phyloP scores from a whole-genome alignment of 2,329 filamentous ascomycete species.

The Macrophomina tecta region DNA sequence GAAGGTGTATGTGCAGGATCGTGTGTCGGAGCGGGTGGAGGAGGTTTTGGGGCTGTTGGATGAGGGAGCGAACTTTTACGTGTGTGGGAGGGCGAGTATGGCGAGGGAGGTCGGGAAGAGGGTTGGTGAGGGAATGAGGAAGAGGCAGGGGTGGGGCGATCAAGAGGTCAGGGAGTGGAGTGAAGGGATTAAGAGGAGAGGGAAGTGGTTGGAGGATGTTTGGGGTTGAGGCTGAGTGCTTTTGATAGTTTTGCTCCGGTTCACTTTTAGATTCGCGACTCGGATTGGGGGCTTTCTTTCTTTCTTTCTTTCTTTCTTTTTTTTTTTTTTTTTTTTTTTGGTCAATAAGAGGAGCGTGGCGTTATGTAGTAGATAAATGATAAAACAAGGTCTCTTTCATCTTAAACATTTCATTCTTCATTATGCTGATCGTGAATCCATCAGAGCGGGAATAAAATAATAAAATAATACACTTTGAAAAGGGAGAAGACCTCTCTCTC shows the following conservation, averaged over 20 bases:
- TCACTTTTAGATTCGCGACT: no score
- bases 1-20: slow-evolving; percentile 61
- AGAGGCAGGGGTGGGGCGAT: slow-evolving; percentile 47
- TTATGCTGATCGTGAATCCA: background rate
- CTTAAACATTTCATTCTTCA: background rate
- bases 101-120: slow-evolving; percentile 52
- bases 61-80: slow-evolving; percentile 62
- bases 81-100: slow-evolving; percentile 65
- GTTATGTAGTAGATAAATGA: background rate
- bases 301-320: no score
- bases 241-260: no score
- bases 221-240: slow-evolving; percentile 47
- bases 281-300: no score
- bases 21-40: slow-evolving; percentile 54
- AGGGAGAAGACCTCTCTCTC: background rate
- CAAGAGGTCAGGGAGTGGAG: slow-evolving; percentile 53
- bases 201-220: slow-evolving; percentile 62
- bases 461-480: background rate
- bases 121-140: slow-evolving; percentile 47
- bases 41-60: slow-evolving; percentile 55
- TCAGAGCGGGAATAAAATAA: no score
- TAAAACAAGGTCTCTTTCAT: background rate
- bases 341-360: background rate
- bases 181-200: slow-evolving; percentile 55
- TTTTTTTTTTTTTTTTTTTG: no score